Conservation (phyloP, 2,329 filamentous ascomycete genomes). For the Cladorrhinum sp. region DNA sequence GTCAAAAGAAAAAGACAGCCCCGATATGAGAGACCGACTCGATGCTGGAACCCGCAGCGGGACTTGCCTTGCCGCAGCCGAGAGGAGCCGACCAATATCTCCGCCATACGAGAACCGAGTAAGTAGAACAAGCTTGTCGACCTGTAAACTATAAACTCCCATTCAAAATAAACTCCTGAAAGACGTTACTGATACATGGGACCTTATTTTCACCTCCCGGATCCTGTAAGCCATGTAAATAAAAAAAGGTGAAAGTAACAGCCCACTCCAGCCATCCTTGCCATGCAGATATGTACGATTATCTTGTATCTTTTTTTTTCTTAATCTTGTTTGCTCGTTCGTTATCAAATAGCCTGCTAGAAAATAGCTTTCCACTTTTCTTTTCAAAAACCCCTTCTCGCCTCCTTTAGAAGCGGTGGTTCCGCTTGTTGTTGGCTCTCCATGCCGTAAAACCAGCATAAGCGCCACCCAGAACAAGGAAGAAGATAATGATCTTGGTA, state of each 20-base stretch:
- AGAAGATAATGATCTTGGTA: conserved; percentile 78
- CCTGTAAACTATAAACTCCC: background rate
- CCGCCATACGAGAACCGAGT: background rate
- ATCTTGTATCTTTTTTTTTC: background rate
- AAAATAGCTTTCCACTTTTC: background rate
- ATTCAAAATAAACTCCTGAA: background rate
- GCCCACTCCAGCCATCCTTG: conserved; percentile 12
- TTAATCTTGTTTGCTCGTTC: conserved; percentile 16
- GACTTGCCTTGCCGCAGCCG: background rate
- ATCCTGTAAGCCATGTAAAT: background rate
- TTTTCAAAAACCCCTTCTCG: background rate
- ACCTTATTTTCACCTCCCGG: background rate
- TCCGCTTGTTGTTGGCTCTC: conserved; percentile 62
- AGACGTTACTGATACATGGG: background rate
- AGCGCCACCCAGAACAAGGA: conserved; percentile 64
- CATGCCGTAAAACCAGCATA: conserved; percentile 88
- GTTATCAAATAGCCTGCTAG: conserved; percentile 6
- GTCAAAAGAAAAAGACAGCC: background rate
- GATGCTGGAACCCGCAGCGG: background rate
- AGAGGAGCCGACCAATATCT: background rate
- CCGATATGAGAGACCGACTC: background rate
- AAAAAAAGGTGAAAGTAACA: conserved; percentile 1
- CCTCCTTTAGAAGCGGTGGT: conserved; percentile 50
- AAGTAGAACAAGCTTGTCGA: background rate
- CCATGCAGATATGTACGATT: conserved; percentile 21